Evolutionary conservation across 129 eudicot species (phyloP), one percentile per base, ranked within the genome.

Genomic region (Helianthus tuberosus): DNA sequence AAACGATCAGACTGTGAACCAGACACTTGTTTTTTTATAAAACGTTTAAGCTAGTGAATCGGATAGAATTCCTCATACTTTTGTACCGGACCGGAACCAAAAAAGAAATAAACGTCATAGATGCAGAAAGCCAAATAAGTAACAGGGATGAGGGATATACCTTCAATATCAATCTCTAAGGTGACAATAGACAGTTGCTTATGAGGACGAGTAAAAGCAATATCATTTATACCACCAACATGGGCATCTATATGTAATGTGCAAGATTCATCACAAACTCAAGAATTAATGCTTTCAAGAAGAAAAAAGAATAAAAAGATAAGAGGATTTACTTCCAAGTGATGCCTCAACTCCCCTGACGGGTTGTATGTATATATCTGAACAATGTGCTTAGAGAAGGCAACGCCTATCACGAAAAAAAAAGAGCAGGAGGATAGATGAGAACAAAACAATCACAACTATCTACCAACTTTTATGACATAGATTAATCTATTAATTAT

Each of bases 321-420:
- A 25, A 25, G 57, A 59, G 46, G 71, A 36, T 80, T 85, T 69
- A 92, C 98, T 82, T 92, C 96, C 66, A 92, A 74, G 74, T 83
- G 91, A 36, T 85, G 91, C 73, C 88, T 73, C 55, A 92, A 68
- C 57, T 89, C 98, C 79, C 90, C 90, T 14, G 87, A 81, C 57
- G 82, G 86, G 71, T 74, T 89, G 84, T 92, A 87, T 1, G 88
- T 75, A 55, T 92, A 92, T 82, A 85, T 87, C 77, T 92, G 98
- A 80, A 92, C 93, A 75, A 92, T 89, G 81, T 92, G 96, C 84
- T 87, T 92, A 46, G 98, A 92, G 52, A 87, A 92, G 35, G 98
- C 96, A 80, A 92, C 88, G 65, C 98, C 98, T 92, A 57, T n/a
- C 69, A 29, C 66, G 36, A 32, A 72, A 50, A 50, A 3, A 58